Base-by-base conservation (phyloP, 176 grass and related monocot genomes). In the Carex littledalei region DNA sequence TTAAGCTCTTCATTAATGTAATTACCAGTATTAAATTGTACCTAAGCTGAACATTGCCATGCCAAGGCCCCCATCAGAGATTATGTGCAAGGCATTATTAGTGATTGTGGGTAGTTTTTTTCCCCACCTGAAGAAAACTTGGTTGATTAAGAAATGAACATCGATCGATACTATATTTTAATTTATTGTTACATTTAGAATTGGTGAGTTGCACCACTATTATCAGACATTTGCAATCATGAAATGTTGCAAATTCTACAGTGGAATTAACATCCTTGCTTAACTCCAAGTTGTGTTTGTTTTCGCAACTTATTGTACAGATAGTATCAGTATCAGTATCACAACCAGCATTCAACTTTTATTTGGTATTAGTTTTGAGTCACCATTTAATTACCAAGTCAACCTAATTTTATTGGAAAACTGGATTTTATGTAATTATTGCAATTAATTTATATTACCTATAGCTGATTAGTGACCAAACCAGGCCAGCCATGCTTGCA, bases 1-100 rank as follows among this genome's bases (percentile, higher is more conserved):
- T 49, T 77, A 53, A 41, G 5, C 6, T 79, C 10, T 61, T 81
- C 56, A 78, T 80, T 85, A 45, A 82, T 85, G 66, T 65, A 71
- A 69, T 86, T n/a, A 31, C 16, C 12, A 70, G 78, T 32, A 69
- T 18, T 50, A 81, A 61, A 74, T 58, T 81, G 35, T 55, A 94
- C 95, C 94, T 90, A 97, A 68, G 82, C 94, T 97, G 81, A 97
- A 93, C 94, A 97, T 97, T 78, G 94, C 94, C 94, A 97, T 97
- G 78, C 94, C 94, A 77, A 97, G 79, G 32, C 94, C 94, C 50
- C 94, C 94, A 86, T 97, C 92, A 67, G 94, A 93, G 61, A 97
- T 81, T 83, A 97, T 92, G 78, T 85, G 87, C 83, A 97, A 91
- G 54, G 87, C 90, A 26, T 90, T 97, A 63, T 72, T 90, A 68